These are phyloP conservation scores for Hippophae gyantsensis DNA, from an alignment of 306 rosid species.

Conservation along the genomic window DNA sequence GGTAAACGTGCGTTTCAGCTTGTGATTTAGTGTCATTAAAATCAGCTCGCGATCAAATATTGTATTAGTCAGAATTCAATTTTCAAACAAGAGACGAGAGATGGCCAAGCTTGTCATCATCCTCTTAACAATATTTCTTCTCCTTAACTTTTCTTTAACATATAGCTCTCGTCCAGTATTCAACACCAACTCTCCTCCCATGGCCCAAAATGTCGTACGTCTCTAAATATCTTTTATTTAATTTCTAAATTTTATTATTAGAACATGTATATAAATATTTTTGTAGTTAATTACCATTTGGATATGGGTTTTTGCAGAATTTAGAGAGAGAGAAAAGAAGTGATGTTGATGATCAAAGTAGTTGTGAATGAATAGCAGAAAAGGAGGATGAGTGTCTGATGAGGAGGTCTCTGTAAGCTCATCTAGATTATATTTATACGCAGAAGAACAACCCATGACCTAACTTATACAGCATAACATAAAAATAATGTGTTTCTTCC, in stretches of 20 bases:
- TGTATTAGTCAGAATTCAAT: background rate
- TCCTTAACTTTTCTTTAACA: constrained; percentile 36
- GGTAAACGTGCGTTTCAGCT: background rate
- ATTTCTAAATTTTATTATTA: background rate
- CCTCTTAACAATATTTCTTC: constrained; percentile 40
- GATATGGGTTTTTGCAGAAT: constrained; percentile 18
- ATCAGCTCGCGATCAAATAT: too few relatives aligned
- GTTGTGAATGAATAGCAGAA: constrained; percentile 29
- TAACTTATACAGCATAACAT: too few relatives aligned
- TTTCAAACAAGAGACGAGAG: background rate
- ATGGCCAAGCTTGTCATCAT: constrained; percentile 36
- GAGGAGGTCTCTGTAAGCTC: constrained; percentile 61
- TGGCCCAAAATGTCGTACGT: constrained; percentile 24
- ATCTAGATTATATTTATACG: constrained; percentile 21
- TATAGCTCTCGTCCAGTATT: constrained; percentile 29
- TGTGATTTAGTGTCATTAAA: background rate
- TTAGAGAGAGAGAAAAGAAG: constrained; percentile 5
- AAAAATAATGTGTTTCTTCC: too few relatives aligned
- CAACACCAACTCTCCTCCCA: background rate
- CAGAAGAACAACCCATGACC: too few relatives aligned
- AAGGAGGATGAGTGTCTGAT: constrained; percentile 49
- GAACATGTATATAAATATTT: background rate
- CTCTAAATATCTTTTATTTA: background rate
- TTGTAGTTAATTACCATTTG: background rate
- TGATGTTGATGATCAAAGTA: constrained; percentile 26